A percentile compares a stretch with the other conserved stretches of the same genome.
phyloP scores from a whole-genome alignment of 2,329 filamentous ascomycete genomes.

The Rachicladosporium sp. region DNA sequence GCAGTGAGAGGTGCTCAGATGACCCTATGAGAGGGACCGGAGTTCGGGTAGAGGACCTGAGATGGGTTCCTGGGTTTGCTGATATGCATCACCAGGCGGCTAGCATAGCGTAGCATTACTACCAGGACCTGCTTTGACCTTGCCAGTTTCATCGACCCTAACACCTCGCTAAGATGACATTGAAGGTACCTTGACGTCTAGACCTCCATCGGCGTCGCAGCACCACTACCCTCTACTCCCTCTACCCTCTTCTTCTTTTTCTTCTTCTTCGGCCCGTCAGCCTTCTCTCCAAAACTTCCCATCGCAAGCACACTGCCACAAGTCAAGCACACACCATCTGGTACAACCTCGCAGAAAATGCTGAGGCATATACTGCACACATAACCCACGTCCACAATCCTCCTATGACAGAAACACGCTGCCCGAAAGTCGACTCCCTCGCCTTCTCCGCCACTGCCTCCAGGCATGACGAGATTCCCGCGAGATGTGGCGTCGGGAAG shows the following conservation, averaged over 20 bases:
- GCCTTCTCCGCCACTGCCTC: slow-evolving; percentile 39
- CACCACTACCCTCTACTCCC: slow-evolving; percentile 33
- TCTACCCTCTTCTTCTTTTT: slow-evolving; percentile 60
- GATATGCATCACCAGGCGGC: too few species aligned
- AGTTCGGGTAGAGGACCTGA: too few species aligned
- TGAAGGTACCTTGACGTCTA: too few species aligned
- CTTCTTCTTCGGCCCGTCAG: slow-evolving; percentile 59
- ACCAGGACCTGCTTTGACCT: too few species aligned
- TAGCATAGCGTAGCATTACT: too few species aligned
- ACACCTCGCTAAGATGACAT: too few species aligned
- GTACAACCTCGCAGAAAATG: slow-evolving; percentile 66
- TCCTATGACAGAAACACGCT: slow-evolving; percentile 94
- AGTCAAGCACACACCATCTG: slow-evolving; percentile 61
- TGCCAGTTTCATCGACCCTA: too few species aligned
- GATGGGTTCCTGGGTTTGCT: too few species aligned
- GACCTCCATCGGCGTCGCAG: slow-evolving; percentile 12
- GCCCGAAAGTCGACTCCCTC: slow-evolving; percentile 90
- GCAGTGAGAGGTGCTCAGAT: too few species aligned
- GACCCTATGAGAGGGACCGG: too few species aligned
- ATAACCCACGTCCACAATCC: slow-evolving; percentile 81
- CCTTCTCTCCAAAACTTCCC: slow-evolving; percentile 62
- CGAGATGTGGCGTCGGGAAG: slow-evolving; percentile 57
- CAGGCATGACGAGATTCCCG: slow-evolving; percentile 57
- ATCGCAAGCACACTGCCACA: slow-evolving; percentile 69
- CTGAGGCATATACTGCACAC: slow-evolving; percentile 94